These are phyloP conservation scores for Tillandsia fasciculata DNA, from an alignment of 176 grass and related monocot species.

Conservation along the genomic window DNA sequence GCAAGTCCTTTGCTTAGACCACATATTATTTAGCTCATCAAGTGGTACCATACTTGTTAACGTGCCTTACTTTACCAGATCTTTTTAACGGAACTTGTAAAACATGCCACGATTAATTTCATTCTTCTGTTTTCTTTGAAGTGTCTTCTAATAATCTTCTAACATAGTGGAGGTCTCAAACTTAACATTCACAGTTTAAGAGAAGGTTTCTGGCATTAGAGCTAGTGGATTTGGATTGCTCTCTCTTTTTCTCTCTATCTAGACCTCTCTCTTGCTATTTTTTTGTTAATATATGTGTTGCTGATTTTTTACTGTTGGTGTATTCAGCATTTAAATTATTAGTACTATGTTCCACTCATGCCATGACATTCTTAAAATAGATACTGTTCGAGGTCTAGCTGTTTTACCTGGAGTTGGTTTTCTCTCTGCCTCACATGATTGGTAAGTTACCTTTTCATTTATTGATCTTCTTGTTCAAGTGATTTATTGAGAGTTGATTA, in stretches of 20 bases:
- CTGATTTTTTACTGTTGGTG: conserved; percentile 8
- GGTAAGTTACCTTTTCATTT: conserved; percentile 29
- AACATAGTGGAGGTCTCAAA: no score
- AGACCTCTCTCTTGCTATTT: not conserved
- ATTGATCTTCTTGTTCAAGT: no score
- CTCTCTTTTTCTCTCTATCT: not conserved
- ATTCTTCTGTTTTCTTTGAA: no score
- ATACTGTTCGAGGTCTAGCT: conserved; percentile 84
- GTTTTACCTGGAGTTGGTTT: conserved; percentile 63
- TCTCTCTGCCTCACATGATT: conserved; percentile 85
- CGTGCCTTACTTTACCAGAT: no score
- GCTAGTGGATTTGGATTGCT: not conserved
- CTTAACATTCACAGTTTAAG: not conserved
- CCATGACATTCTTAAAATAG: conserved; percentile 18
- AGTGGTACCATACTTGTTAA: no score
- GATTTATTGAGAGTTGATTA: no score
- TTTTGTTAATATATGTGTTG: not conserved
- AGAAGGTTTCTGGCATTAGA: not conserved
- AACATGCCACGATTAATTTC: no score
- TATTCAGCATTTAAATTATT: conserved; percentile 3
- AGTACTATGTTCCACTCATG: conserved; percentile 3
- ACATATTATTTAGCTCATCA: no score
- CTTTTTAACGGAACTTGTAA: no score
- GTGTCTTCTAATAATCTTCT: no score
- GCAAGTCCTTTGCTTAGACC: no score